These are phyloP conservation scores for Colletotrichum caudatum DNA, from an alignment of 2,329 filamentous ascomycete genomes.

Conservation along the genomic window DNA sequence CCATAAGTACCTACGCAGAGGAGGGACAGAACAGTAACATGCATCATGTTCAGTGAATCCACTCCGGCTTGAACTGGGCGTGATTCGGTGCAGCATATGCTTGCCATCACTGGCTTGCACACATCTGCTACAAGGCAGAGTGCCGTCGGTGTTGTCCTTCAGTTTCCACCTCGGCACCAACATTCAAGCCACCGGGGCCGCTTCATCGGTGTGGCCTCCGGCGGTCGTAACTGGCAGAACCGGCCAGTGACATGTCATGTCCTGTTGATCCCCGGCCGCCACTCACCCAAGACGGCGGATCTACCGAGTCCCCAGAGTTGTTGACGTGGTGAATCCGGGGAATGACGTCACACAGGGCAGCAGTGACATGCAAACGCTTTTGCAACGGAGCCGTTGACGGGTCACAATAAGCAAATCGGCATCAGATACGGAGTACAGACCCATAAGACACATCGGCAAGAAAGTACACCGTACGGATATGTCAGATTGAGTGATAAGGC, in stretches of 20 bases:
- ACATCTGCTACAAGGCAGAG: too few relatives aligned
- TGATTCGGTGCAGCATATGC: too few relatives aligned
- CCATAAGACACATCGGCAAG: too few relatives aligned
- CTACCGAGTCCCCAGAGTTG: conserved; percentile 12
- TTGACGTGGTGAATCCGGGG: conserved; percentile 4
- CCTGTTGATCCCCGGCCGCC: background rate
- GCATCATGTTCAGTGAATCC: background rate
- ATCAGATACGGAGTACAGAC: background rate
- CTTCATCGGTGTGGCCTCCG: background rate
- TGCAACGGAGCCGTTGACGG: background rate
- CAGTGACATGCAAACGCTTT: background rate
- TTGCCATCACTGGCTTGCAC: too few relatives aligned
- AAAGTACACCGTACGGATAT: background rate
- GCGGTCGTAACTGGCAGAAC: conserved; percentile 20
- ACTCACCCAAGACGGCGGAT: background rate
- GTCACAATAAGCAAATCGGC: background rate
- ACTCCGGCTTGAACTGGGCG: background rate
- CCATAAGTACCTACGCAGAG: background rate
- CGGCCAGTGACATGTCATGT: conserved; percentile 15
- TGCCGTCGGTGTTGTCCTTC: background rate
- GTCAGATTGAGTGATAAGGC: background rate
- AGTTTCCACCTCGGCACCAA: background rate
- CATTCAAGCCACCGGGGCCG: background rate
- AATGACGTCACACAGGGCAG: conserved; percentile 13
- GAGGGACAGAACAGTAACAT: background rate